These are phyloP conservation scores for Hygrophoropsis aurantiaca DNA, from an alignment of 768 basidiomycete species.

Conservation along the genomic window DNA sequence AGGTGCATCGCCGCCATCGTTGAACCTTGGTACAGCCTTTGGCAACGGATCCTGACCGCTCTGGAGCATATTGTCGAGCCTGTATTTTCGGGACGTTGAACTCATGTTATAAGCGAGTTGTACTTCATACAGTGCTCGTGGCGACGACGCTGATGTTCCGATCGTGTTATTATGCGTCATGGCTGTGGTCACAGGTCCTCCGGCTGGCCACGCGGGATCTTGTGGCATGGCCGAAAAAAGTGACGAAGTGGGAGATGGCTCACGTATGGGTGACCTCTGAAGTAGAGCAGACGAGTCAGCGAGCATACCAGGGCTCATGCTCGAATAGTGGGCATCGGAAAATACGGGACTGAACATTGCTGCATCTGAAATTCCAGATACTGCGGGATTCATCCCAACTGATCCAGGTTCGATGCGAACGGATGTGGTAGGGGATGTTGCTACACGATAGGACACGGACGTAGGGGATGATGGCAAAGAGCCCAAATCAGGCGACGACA, in stretches of 20 bases:
- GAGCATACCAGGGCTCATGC: neutral
- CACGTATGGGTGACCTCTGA: conserved; percentile 11
- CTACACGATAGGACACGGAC: conserved; percentile 16
- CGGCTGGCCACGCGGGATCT: conserved; percentile 14
- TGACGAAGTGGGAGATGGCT: conserved; percentile 9
- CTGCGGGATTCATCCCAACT: conserved; percentile 6
- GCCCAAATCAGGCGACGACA: conserved; percentile 16
- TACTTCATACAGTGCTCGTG: conserved; percentile 22
- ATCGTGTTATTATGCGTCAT: too few species aligned
- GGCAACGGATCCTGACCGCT: conserved; percentile 8
- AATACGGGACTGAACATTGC: conserved; percentile 9
- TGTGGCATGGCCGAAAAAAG: conserved; percentile 13
- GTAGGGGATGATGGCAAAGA: conserved; percentile 25
- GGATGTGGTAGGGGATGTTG: conserved; percentile 20
- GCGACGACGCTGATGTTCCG: neutral
- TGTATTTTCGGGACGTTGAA: conserved; percentile 16
- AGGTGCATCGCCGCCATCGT: conserved; percentile 29
- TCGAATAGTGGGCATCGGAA: conserved; percentile 14
- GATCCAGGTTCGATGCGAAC: conserved; percentile 21
- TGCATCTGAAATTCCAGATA: conserved; percentile 4
- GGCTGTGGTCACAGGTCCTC: conserved; percentile 5
- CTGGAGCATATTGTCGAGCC: conserved; percentile 10
- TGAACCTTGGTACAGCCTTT: conserved; percentile 19
- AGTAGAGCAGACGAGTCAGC: conserved; percentile 15
- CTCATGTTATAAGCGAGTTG: conserved; percentile 16